phyloP scores from a whole-genome alignment of 306 rosid species.

The Datisca glomerata region DNA sequence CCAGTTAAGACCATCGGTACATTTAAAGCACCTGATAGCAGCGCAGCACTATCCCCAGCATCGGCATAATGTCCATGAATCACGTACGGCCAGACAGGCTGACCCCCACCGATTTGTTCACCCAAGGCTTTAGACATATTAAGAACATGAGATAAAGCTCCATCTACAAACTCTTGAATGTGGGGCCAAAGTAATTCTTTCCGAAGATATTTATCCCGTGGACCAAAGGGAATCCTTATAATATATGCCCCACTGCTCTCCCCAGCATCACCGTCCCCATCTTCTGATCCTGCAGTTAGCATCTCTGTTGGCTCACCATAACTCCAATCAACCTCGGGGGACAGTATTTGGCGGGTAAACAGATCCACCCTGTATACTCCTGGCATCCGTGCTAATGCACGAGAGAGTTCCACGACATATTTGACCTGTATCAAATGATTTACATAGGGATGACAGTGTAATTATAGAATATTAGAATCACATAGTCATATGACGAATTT shows the following conservation, averaged over 20 bases:
- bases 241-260: constrained; percentile 94
- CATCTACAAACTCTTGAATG: constrained; percentile 82
- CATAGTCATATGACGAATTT: too few species aligned
- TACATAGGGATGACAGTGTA: neutral
- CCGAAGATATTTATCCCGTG: constrained; percentile 63
- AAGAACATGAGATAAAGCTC: constrained; percentile 80
- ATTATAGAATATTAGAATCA: neutral
- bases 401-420: constrained; percentile 83
- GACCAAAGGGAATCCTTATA: constrained; percentile 80
- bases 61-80: constrained; percentile 92
- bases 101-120: constrained; percentile 74
- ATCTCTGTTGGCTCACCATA: constrained; percentile 89
- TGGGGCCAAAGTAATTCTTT: constrained; percentile 90
- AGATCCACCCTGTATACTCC: constrained; percentile 88
- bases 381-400: constrained; percentile 83
- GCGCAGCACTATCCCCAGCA: constrained; percentile 88
- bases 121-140: constrained; percentile 86
- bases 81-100: constrained; percentile 88
- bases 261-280: constrained; percentile 47
- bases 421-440: constrained; percentile 39
- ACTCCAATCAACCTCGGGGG: constrained; percentile 87
- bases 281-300: constrained; percentile 47
- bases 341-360: constrained; percentile 73
- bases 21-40: constrained; percentile 85
- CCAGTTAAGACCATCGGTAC: constrained; percentile 90